Evolutionary conservation across 2,329 filamentous ascomycete genomes (phyloP), one percentile per base, ranked within the genome.

Genomic region (Alternaria viburni): DNA sequence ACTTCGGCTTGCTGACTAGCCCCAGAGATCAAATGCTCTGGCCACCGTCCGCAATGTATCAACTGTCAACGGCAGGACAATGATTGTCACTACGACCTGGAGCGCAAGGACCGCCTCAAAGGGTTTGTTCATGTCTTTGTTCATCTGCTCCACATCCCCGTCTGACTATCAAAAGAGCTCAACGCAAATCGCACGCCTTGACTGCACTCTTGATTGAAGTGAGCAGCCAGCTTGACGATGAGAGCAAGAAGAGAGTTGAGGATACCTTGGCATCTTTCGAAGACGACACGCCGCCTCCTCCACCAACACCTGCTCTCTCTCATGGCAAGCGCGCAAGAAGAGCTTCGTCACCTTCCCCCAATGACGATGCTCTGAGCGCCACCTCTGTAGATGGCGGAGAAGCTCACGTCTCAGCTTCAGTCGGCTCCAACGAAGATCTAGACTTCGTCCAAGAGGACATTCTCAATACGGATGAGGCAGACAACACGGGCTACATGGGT

Each of bases 11-110:
- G 55, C 62, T 67, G 43, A 65, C 49, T 12, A 32, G 19, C 21
- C 11, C 19, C 41, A 69, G 79, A 71, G 69, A 65, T 77, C 47
- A 79, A 76, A 56, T 81, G 78, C 57, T 77, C 73, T 58, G 79
- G 79, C 5, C 59, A 73, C 28, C 66, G 67, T 19, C 79, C 78
- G 5, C 51, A 60, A 4, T 81, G 79, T 59, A 64, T 65, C 13
- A 73, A 76, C n/a, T 81, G 79, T 59, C 60, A 67, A 25, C 70
- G 70, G 23, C 66, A 68, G 30, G 61, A 66, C 19, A 28, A 73
- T 11, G 49, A 57, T 2, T 81, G 79, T 61, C 61, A 69, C 13
- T 81, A 81, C 68, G 67, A 69, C 19, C 71, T 73, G 51, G 69
- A 72, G 7, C 75, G 78, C 49, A 70, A 72, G 55, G 78, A 81